A percentile compares a stretch with the other conserved stretches of the same genome.
phyloP scores from a whole-genome alignment of 495 filamentous ascomycete species.

The Bryoglossum gracile region DNA sequence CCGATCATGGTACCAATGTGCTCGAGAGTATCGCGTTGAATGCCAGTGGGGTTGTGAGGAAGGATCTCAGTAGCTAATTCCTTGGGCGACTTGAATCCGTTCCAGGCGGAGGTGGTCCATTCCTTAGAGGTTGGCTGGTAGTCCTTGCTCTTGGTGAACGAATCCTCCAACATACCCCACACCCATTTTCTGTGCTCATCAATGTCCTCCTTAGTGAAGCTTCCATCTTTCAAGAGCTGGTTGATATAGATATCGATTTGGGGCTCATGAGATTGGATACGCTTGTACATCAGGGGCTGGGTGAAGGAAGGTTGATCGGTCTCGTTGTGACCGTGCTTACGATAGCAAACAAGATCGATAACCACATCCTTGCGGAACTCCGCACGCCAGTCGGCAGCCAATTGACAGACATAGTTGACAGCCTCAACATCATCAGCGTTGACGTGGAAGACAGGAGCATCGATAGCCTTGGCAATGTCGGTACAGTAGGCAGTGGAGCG shows the following conservation, averaged over 20 bases:
- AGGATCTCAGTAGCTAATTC: slow-evolving; percentile 92
- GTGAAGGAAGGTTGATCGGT: slow-evolving; percentile 99
- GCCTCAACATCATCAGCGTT: slow-evolving; percentile 98
- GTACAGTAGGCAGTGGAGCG: slow-evolving; percentile 98
- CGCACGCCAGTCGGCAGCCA: slow-evolving; percentile 94
- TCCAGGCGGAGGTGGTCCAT: slow-evolving; percentile 98
- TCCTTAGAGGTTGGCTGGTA: slow-evolving; percentile 95
- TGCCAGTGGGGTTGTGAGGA: slow-evolving; percentile 82
- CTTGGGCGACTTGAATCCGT: slow-evolving; percentile 97
- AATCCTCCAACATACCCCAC: slow-evolving; percentile 97
- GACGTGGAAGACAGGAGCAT: slow-evolving; percentile 97
- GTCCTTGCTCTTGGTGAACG: slow-evolving; percentile 93
- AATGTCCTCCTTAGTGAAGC: slow-evolving; percentile 95
- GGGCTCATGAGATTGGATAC: slow-evolving; percentile 69
- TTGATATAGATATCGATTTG: slow-evolving; percentile 84
- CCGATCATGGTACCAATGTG: slow-evolving; percentile 75
- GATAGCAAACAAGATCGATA: slow-evolving; percentile 97
- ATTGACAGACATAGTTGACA: slow-evolving; percentile 94
- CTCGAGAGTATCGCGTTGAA: slow-evolving; percentile 59
- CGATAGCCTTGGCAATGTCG: slow-evolving; percentile 97
- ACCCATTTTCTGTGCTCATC: slow-evolving; percentile 99
- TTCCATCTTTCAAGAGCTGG: slow-evolving; percentile 79
- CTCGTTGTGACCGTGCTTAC: slow-evolving; percentile 98
- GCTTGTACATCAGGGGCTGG: slow-evolving; percentile 99
- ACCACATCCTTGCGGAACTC: slow-evolving; percentile 97